phyloP scores from a whole-genome alignment of 192 early-diverging fungal species.

The Coemansia sp. region DNA sequence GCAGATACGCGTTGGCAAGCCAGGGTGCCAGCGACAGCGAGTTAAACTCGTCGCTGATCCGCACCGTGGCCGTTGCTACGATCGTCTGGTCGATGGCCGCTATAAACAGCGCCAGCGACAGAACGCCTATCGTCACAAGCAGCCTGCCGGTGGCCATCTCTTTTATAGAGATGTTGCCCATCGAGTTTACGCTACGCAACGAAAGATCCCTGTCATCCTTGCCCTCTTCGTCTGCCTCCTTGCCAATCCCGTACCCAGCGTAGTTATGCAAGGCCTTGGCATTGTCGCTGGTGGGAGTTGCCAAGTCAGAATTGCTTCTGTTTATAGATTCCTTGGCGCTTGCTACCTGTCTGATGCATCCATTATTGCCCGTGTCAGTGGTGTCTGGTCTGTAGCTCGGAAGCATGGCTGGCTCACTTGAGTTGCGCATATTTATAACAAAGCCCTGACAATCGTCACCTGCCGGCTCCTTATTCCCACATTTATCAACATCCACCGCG shows the following conservation, averaged over 20 bases:
- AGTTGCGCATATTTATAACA: neutral
- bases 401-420: neutral
- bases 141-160: conserved; percentile 35
- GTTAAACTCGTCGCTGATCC: conserved; percentile 65
- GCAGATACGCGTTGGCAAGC: conserved; percentile 74
- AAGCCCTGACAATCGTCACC: too few species aligned
- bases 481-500: too few species aligned
- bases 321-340: neutral
- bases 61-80: conserved; percentile 67
- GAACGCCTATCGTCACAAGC: conserved; percentile 32
- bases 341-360: conserved; percentile 1
- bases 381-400: neutral
- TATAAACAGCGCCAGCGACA: conserved; percentile 63
- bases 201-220: conserved; percentile 16
- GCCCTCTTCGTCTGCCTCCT: conserved; percentile 1
- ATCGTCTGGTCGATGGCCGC: conserved; percentile 76
- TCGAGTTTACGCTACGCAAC: conserved; percentile 21
- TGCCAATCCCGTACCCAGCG: neutral
- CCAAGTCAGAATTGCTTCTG: too few species aligned
- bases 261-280: conserved; percentile 7
- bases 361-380: too few species aligned
- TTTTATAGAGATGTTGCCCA: neutral
- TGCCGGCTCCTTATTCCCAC: too few species aligned
- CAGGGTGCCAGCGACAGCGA: conserved; percentile 68
- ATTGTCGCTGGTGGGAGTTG: neutral